Percentiles rank a stretch among this genome's conserved stretches.
Conservation (phyloP, 2,329 filamentous ascomycete species). For the Aureobasidium sp. region DNA sequence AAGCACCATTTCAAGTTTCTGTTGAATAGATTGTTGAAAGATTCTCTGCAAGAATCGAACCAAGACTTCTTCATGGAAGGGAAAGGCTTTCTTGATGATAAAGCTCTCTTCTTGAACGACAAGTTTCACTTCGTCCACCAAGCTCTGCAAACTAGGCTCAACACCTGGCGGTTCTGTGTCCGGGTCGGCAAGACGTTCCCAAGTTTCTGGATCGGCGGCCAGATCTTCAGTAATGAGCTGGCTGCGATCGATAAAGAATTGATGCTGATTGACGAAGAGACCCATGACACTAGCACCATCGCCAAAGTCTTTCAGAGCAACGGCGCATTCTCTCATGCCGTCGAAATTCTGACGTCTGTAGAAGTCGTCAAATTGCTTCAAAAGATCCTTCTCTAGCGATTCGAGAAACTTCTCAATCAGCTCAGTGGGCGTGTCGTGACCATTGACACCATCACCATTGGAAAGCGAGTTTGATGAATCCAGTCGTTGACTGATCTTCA, state of each 20-base stretch:
- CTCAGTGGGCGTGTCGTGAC: conserved; percentile 42
- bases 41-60: conserved; percentile 89
- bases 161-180: conserved; percentile 86
- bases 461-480: conserved; percentile 45
- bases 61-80: conserved; percentile 89
- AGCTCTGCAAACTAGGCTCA: conserved; percentile 81
- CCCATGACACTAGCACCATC: conserved; percentile 92
- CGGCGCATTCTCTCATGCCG: conserved; percentile 95
- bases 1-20: conserved; percentile 87
- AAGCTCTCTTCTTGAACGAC: conserved; percentile 96
- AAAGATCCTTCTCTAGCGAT: conserved; percentile 84
- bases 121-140: conserved; percentile 89
- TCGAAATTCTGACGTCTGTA: conserved; percentile 93
- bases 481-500: conserved; percentile 86
- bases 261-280: conserved; percentile 95
- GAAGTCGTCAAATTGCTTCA: conserved; percentile 96
- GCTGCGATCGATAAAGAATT: conserved; percentile 96
- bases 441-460: conserved; percentile 15
- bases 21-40: conserved; percentile 97
- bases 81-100: conserved; percentile 93
- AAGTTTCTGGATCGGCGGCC: conserved; percentile 59
- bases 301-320: conserved; percentile 90
- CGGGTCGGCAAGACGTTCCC: conserved; percentile 89
- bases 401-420: conserved; percentile 96
- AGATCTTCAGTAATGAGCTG: conserved; percentile 87